phyloP scores from a whole-genome alignment of 176 grass and related monocot species.

The Themeda triandra region DNA sequence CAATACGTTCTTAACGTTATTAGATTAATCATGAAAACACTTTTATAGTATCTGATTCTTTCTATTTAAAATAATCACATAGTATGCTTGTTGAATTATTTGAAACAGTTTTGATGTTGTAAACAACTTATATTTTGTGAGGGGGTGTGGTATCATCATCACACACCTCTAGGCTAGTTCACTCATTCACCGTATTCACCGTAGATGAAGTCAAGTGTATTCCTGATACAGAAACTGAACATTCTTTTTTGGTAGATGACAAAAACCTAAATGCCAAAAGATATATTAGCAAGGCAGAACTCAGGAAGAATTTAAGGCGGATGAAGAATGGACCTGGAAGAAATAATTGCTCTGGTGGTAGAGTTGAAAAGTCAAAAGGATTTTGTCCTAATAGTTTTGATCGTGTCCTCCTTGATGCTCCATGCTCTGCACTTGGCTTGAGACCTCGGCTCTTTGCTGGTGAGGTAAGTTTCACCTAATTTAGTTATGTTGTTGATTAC shows the following conservation, averaged over 20 bases:
- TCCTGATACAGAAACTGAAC: conserved; percentile 7
- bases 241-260: conserved; percentile 29
- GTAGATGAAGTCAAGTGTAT: not conserved
- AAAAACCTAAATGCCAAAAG: conserved; percentile 39
- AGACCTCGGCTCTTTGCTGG: conserved; percentile 83
- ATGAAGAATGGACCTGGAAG: conserved; percentile 92
- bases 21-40: not conserved
- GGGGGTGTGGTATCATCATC: not conserved
- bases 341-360: conserved; percentile 73
- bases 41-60: not conserved
- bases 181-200: not conserved
- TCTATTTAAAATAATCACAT: not conserved
- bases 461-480: conserved; percentile 41
- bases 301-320: conserved; percentile 60
- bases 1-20: not conserved
- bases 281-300: conserved; percentile 64
- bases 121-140: not conserved
- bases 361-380: conserved; percentile 81
- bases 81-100: not conserved
- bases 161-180: not conserved
- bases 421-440: conserved; percentile 99
- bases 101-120: not conserved
- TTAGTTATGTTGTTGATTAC: not conserved
- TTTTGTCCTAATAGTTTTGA: conserved; percentile 92
- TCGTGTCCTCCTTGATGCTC: conserved; percentile 94